These are phyloP conservation scores for Diospyros kaki DNA, from an alignment of 148 eudicot genomes.

Conservation along the genomic window DNA sequence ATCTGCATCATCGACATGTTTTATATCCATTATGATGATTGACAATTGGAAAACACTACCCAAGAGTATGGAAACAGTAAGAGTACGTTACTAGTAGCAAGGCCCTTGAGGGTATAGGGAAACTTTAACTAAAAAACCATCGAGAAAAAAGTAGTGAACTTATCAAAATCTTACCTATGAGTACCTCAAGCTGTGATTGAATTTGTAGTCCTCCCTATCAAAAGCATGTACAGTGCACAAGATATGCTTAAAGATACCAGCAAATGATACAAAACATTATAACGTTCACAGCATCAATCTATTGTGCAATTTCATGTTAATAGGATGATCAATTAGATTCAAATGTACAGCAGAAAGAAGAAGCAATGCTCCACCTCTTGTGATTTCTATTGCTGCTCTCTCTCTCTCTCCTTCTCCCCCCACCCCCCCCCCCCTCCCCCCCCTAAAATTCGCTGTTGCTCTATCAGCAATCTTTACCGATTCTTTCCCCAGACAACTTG, in stretches of 20 bases:
- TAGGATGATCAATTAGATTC: not conserved
- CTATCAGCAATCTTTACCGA: not conserved
- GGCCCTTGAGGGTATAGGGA: not conserved
- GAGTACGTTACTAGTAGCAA: not conserved
- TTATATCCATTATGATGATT: not conserved
- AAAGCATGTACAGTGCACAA: conserved; percentile 4
- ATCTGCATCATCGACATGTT: conserved; percentile 27
- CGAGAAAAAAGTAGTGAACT: not conserved
- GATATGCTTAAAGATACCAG: not conserved
- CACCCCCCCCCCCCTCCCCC: no score
- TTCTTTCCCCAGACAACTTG: not conserved
- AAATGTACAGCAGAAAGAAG: not conserved
- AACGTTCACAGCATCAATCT: not conserved
- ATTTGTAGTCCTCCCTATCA: conserved; percentile 44
- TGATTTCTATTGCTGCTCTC: not conserved
- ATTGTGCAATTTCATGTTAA: not conserved
- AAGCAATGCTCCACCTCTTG: not conserved
- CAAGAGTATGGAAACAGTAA: not conserved
- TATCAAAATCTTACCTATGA: conserved; percentile 41
- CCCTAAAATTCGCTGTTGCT: not conserved
- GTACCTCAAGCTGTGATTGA: conserved; percentile 57
- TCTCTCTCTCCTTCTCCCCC: not conserved
- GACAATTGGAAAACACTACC: not conserved
- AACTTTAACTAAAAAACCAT: not conserved
- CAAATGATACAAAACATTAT: not conserved